Evolutionary conservation across 2,329 filamentous ascomycete species (phyloP).

Genomic region (Didymella exigua): DNA sequence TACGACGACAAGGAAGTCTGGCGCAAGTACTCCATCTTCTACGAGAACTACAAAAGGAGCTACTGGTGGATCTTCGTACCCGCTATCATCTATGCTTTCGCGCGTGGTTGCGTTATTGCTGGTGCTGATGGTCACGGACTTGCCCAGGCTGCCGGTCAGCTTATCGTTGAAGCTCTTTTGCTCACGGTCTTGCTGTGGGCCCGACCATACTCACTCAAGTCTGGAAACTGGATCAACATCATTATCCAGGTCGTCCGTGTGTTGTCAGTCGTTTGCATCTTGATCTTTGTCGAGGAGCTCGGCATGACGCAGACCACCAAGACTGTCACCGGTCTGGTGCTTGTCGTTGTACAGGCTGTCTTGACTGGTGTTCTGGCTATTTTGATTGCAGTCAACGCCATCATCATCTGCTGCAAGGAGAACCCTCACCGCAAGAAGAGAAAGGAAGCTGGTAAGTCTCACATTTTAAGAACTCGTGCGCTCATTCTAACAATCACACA

Average conservation of each 20-base stretch:
- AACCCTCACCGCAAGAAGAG: conserved; percentile 89
- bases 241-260: conserved; percentile 87
- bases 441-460: conserved; percentile 82
- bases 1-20: conserved; percentile 90
- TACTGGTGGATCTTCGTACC: conserved; percentile 99
- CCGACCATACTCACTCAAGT: conserved; percentile 84
- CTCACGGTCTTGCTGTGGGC: conserved; percentile 80
- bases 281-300: conserved; percentile 93
- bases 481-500: conserved; percentile 49
- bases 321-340: conserved; percentile 88
- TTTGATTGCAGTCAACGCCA: conserved; percentile 85
- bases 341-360: conserved; percentile 88
- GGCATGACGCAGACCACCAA: conserved; percentile 89
- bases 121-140: conserved; percentile 85
- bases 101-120: conserved; percentile 84
- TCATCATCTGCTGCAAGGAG: conserved; percentile 79
- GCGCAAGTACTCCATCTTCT: conserved; percentile 96
- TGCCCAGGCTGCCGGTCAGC: conserved; percentile 76
- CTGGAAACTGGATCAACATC: conserved; percentile 92
- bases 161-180: conserved; percentile 81
- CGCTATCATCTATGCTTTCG: conserved; percentile 85
- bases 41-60: conserved; percentile 90
- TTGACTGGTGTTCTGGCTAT: conserved; percentile 84
- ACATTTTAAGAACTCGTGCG: background rate
- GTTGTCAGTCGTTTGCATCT: conserved; percentile 83